phyloP scores from a whole-genome alignment of 2,329 filamentous ascomycete genomes.

The Penicillium sp. region DNA sequence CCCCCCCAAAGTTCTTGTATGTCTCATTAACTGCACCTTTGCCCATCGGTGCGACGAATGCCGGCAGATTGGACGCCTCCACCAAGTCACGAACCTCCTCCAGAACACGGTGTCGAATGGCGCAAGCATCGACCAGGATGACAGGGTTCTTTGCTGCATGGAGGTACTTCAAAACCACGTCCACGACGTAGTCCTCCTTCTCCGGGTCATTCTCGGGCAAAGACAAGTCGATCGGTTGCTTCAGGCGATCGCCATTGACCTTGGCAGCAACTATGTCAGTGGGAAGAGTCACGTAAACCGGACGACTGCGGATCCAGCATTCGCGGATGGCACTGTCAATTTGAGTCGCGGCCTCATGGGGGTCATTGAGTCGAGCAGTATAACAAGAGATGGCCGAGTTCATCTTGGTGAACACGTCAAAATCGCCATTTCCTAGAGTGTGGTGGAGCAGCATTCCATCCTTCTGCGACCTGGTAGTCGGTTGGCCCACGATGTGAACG shows the following conservation, averaged over 20 bases:
- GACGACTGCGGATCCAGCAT: slow-evolving; percentile 68
- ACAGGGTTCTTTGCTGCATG: slow-evolving; percentile 68
- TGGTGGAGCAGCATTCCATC: slow-evolving; percentile 55
- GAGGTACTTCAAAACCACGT: slow-evolving; percentile 69
- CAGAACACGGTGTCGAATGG: slow-evolving; percentile 69
- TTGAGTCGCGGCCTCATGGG: slow-evolving; percentile 63
- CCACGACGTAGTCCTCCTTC: slow-evolving; percentile 76
- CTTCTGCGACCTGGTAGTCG: slow-evolving; percentile 47
- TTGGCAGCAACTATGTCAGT: slow-evolving; percentile 75
- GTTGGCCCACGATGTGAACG: slow-evolving; percentile 57
- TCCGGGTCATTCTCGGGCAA: slow-evolving; percentile 63
- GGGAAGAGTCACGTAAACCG: slow-evolving; percentile 79
- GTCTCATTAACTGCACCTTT: slow-evolving; percentile 78
- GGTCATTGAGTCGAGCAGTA: slow-evolving; percentile 65
- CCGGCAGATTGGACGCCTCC: slow-evolving; percentile 68
- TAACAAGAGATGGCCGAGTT: slow-evolving; percentile 66
- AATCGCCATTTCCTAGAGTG: slow-evolving; percentile 72
- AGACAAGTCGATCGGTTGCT: slow-evolving; percentile 64
- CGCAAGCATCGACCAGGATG: slow-evolving; percentile 77
- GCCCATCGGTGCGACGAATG: slow-evolving; percentile 86
- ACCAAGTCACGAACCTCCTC: slow-evolving; percentile 69
- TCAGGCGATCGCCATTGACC: slow-evolving; percentile 67
- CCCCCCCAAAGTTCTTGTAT: slow-evolving; percentile 70
- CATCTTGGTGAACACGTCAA: slow-evolving; percentile 78
- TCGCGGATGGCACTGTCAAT: slow-evolving; percentile 74